These are phyloP conservation scores for Colletotrichum euphorbiae DNA, from an alignment of 2,329 filamentous ascomycete species.

Conservation along the genomic window DNA sequence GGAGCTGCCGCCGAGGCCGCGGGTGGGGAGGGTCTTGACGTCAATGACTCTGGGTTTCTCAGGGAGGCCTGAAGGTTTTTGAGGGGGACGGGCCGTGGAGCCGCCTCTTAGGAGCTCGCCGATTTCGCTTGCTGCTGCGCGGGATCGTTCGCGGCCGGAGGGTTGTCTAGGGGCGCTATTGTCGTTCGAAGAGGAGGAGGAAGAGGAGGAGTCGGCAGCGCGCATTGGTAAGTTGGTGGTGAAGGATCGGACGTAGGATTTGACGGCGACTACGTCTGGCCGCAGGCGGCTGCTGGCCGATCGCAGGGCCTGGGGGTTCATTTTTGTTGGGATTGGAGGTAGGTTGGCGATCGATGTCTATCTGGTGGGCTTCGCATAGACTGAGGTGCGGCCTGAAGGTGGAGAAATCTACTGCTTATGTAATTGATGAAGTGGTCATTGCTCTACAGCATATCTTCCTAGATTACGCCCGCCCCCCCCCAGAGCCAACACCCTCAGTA, in stretches of 20 bases:
- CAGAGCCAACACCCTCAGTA: background rate
- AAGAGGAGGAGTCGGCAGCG: slow-evolving; percentile 45
- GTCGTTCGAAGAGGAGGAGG: slow-evolving; percentile 31
- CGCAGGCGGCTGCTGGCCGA: slow-evolving; percentile 51
- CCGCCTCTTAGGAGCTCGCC: slow-evolving; percentile 45
- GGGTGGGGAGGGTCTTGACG: slow-evolving; percentile 52
- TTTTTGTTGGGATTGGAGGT: slow-evolving; percentile 41
- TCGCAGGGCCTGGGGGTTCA: slow-evolving; percentile 54
- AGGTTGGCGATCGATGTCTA: slow-evolving; percentile 23
- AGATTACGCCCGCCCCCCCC: background rate
- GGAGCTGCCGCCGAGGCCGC: slow-evolving; percentile 9
- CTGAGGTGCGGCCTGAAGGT: slow-evolving; percentile 16
- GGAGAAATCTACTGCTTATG: slow-evolving; percentile 35
- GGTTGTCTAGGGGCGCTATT: slow-evolving; percentile 38
- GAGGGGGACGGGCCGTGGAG: background rate
- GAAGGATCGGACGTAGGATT: slow-evolving; percentile 51
- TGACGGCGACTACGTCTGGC: slow-evolving; percentile 48
- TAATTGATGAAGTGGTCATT: slow-evolving; percentile 9
- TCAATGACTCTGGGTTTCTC: slow-evolving; percentile 49
- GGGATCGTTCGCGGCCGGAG: slow-evolving; percentile 47
- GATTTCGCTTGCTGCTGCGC: slow-evolving; percentile 51
- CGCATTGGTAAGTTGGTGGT: slow-evolving; percentile 54
- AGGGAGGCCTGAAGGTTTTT: background rate
- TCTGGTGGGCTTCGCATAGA: background rate
- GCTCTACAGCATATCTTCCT: too few species aligned